These are phyloP conservation scores for Leonotis leonurus DNA, from an alignment of 257 asterid genomes.

Conservation along the genomic window DNA sequence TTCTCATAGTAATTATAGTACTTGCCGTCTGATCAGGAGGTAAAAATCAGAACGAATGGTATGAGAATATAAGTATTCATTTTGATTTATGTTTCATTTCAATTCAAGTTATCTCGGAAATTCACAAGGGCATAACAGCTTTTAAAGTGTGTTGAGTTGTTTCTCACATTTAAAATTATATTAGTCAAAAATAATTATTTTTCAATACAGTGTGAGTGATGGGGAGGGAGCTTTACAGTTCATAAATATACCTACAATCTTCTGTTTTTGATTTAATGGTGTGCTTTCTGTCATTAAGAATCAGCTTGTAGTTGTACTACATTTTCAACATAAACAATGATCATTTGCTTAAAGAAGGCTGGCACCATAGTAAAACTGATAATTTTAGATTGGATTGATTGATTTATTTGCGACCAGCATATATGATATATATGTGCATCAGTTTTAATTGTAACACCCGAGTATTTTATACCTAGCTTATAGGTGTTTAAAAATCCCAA, in stretches of 20 bases:
- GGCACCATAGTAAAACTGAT: too few species aligned
- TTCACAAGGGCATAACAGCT: not conserved
- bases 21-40: slow-evolving; percentile 48
- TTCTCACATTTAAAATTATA: slow-evolving; percentile 10
- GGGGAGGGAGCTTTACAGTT: slow-evolving; percentile 11
- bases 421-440: too few species aligned
- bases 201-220: slow-evolving; percentile 3
- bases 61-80: not conserved
- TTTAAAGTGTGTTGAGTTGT: slow-evolving; percentile 12
- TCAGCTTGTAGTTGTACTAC: too few species aligned
- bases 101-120: slow-evolving; percentile 1
- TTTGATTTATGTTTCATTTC: slow-evolving; percentile 1
- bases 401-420: too few species aligned
- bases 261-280: not conserved
- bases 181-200: not conserved
- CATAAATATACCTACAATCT: not conserved
- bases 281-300: too few species aligned
- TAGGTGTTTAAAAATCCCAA: too few species aligned
- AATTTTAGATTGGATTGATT: too few species aligned
- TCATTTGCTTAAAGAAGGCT: too few species aligned
- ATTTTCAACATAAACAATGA: too few species aligned
- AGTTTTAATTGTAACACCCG: too few species aligned
- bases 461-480: too few species aligned
- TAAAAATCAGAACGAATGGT: slow-evolving; percentile 8
- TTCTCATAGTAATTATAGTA: slow-evolving; percentile 71